Evolutionary conservation across 1,284 basidiomycete species (phyloP).

Genomic region (Phaffia rhodozyma): DNA sequence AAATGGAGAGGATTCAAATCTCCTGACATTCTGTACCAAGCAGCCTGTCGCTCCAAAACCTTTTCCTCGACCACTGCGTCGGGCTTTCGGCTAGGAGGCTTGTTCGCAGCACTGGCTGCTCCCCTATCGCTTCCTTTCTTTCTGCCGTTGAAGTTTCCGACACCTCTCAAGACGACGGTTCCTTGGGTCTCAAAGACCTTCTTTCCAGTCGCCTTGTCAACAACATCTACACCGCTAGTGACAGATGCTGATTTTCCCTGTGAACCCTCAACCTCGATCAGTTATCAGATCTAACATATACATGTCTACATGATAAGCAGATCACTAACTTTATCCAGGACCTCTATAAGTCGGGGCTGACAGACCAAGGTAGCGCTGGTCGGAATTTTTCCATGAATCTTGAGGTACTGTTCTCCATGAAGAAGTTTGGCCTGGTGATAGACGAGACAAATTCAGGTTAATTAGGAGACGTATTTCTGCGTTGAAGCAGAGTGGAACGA

Average conservation of each 20-base stretch:
- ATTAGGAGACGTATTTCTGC: too few relatives aligned
- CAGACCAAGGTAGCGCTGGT: constrained; percentile 73
- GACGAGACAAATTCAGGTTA: background rate
- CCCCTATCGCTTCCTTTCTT: constrained; percentile 77
- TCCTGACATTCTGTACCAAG: constrained; percentile 78
- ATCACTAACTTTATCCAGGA: constrained; percentile 43
- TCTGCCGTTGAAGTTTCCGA: constrained; percentile 91
- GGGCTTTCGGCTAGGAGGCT: constrained; percentile 66
- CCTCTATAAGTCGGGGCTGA: constrained; percentile 45
- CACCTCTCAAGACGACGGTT: constrained; percentile 84
- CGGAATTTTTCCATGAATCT: constrained; percentile 77
- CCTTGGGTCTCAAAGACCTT: constrained; percentile 85
- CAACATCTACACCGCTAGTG: constrained; percentile 62
- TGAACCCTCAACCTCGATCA: constrained; percentile 38
- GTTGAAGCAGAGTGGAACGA: background rate
- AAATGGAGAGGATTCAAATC: constrained; percentile 91
- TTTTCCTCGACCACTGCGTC: constrained; percentile 79
- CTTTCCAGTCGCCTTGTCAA: constrained; percentile 64
- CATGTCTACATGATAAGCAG: background rate
- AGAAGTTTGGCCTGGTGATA: constrained; percentile 68
- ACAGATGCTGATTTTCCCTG: constrained; percentile 85
- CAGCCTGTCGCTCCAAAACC: constrained; percentile 70
- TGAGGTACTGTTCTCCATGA: constrained; percentile 93
- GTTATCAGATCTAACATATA: background rate
- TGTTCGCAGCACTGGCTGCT: constrained; percentile 71